These are phyloP conservation scores for Tuctoria greenei DNA, from an alignment of 176 grass and related monocot genomes.

Conservation along the genomic window DNA sequence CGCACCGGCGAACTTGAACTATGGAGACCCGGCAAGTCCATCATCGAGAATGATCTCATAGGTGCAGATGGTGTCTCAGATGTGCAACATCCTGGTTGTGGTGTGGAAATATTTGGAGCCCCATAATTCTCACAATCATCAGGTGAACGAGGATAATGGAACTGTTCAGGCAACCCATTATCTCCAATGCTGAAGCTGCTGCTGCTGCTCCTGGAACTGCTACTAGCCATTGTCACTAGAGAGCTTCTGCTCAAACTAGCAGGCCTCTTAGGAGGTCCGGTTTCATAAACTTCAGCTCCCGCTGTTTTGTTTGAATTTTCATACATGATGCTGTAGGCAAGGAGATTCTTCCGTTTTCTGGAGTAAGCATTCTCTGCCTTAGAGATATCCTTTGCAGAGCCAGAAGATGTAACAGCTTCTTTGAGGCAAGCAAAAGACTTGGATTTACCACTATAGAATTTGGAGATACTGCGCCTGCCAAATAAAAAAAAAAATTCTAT, in stretches of 20 bases:
- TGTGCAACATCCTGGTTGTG: not conserved
- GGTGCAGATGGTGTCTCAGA: conserved; percentile 11
- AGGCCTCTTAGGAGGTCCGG: conserved; percentile 27
- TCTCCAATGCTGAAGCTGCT: conserved; percentile 40
- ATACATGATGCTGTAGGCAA: conserved; percentile 58
- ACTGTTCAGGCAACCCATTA: conserved; percentile 16
- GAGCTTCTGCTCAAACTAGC: conserved; percentile 40
- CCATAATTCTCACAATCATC: not conserved
- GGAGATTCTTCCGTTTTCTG: conserved; percentile 62
- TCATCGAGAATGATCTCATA: conserved; percentile 37
- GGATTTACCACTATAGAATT: conserved; percentile 74
- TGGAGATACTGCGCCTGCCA: conserved; percentile 62
- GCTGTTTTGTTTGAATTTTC: conserved; percentile 27
- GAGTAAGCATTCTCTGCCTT: conserved; percentile 64
- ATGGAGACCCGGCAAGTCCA: conserved; percentile 39
- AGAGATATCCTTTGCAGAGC: conserved; percentile 54
- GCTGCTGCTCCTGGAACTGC: conserved; percentile 49
- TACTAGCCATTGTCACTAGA: conserved; percentile 22
- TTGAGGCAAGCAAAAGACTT: conserved; percentile 69
- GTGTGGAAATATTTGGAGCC: not conserved
- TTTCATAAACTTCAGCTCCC: conserved; percentile 22
- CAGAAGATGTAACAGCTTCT: conserved; percentile 47
- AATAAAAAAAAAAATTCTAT: conserved; percentile 7
- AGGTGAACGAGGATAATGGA: not conserved
- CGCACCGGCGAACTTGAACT: conserved; percentile 15